Evolutionary conservation across 2,329 filamentous ascomycete genomes (phyloP), one percentile per base, ranked within the genome.

Genomic region (Fusarium sp.): DNA sequence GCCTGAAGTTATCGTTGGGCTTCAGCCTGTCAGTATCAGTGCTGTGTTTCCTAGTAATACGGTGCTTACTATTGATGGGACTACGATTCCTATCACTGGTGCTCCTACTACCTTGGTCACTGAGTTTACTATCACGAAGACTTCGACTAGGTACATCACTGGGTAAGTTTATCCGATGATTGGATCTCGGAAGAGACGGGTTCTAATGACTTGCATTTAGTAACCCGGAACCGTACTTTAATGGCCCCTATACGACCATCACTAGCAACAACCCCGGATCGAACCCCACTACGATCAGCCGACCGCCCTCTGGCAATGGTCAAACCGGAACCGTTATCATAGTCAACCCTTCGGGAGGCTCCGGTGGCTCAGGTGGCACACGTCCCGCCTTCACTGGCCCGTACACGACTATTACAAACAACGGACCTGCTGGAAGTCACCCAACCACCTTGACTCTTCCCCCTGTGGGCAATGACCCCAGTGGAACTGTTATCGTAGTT

Each of bases 21-120:
- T 63, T 23, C 60, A 60, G 31, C 60, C 60, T 37, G 37, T 63
- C 3, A 37, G 27, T n/a, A 51, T 63, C 2, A 63, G 55, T 25
- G 39, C 44, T 11, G 55, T 44, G 1, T 60, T 60, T 7, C 31
- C 12, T 16, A 31, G 18, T 4, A 42, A 63, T 4, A 63, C 55
- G 9, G 60, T 60, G 2, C 55, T 63, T 31, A 63, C 60, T 8
- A 21, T 63, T 38, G 60, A 31, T 19, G 21, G 29, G 14, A 49
- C 44, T 10, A 60, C 55, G 14, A 38, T 63, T 9, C 37, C 60
- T 18, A 25, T 63, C 29, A 63, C 55, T 11, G 37, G 21, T 21
- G 60, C 60, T 25, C 60, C 60, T 25, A 63, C 60, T 31, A 63
- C 60, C 29, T 61, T 63, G 37, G 29, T 44, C 7, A 63, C 60